Percentiles rank a stretch among this genome's conserved stretches.
Evolutionary conservation across 139 green algal species (phyloP).

Genomic region (Ostreobium quekettii): DNA sequence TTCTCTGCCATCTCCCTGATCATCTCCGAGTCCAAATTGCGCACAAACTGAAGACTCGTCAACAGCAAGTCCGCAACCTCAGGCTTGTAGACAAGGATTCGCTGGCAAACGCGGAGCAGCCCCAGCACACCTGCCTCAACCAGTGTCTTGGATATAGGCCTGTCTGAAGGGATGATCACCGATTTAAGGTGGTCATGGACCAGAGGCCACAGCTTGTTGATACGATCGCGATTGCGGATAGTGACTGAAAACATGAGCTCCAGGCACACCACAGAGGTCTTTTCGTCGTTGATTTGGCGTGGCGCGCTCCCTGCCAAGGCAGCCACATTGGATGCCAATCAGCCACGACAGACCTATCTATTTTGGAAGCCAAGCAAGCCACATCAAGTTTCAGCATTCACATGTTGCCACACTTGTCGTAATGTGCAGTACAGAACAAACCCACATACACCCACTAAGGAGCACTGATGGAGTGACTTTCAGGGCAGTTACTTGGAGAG

Average conservation of each 20-base stretch:
- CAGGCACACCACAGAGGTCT: slow-evolving; percentile 4
- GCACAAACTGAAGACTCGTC: slow-evolving; percentile 60
- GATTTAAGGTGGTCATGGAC: slow-evolving; percentile 12
- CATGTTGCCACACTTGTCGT: too few relatives aligned
- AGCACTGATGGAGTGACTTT: too few relatives aligned
- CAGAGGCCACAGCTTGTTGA: slow-evolving; percentile 16
- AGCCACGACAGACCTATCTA: too few relatives aligned
- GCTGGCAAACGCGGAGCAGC: slow-evolving; percentile 76
- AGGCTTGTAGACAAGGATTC: slow-evolving; percentile 83
- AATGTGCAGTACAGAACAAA: too few relatives aligned
- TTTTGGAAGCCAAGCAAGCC: too few relatives aligned
- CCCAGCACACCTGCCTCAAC: slow-evolving; percentile 75
- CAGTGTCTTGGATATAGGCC: slow-evolving; percentile 22
- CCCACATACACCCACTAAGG: too few relatives aligned
- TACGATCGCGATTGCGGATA: slow-evolving; percentile 17
- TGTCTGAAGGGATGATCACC: slow-evolving; percentile 4
- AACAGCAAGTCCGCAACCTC: slow-evolving; percentile 79
- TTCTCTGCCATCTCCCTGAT: slow-evolving; percentile 49
- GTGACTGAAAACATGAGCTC: slow-evolving; percentile 18
- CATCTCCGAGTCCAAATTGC: slow-evolving; percentile 59
- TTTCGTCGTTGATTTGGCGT: too few relatives aligned
- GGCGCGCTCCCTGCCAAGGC: too few relatives aligned
- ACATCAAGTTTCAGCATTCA: too few relatives aligned
- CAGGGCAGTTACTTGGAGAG: too few relatives aligned
- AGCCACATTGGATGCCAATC: too few relatives aligned